Evolutionary conservation across 1,284 basidiomycete species (phyloP).

Genomic region (Boletus smithii): DNA sequence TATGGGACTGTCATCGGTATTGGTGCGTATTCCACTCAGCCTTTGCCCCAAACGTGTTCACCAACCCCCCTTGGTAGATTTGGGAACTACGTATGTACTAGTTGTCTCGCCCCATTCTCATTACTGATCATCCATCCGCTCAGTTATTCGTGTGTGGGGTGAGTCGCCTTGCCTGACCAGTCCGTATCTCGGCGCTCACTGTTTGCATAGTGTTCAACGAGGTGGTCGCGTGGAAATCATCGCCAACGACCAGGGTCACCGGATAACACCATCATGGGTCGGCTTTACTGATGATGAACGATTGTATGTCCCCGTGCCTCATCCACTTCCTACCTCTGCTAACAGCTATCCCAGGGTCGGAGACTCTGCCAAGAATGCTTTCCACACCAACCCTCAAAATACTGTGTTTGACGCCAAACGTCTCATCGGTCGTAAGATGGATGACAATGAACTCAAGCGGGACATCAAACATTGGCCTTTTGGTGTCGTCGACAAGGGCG

Average conservation of each 20-base stretch:
- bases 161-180: constrained; percentile 21
- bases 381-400: constrained; percentile 84
- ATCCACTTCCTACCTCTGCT: background rate
- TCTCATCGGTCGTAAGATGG: constrained; percentile 86
- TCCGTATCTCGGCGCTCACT: background rate
- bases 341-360: constrained; percentile 51
- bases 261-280: constrained; percentile 96
- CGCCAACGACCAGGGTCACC: constrained; percentile 96
- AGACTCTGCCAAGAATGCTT: constrained; percentile 78
- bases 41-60: constrained; percentile 16
- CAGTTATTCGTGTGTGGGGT: constrained; percentile 79
- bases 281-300: constrained; percentile 90
- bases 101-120: background rate
- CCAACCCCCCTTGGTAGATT: constrained; percentile 44
- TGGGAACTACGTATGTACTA: constrained; percentile 70
- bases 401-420: constrained; percentile 98
- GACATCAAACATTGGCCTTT: constrained; percentile 92
- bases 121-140: constrained; percentile 21
- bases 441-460: constrained; percentile 74
- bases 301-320: constrained; percentile 49
- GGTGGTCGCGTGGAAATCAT: constrained; percentile 94
- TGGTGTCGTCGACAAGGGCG: constrained; percentile 72
- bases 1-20: constrained; percentile 97
- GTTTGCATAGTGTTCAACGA: constrained; percentile 72
- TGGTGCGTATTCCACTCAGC: constrained; percentile 50